Evolutionary conservation across 73 alveolate species (phyloP), one percentile per base, ranked within the genome.

Genomic region (Paramecium caudatum): DNA sequence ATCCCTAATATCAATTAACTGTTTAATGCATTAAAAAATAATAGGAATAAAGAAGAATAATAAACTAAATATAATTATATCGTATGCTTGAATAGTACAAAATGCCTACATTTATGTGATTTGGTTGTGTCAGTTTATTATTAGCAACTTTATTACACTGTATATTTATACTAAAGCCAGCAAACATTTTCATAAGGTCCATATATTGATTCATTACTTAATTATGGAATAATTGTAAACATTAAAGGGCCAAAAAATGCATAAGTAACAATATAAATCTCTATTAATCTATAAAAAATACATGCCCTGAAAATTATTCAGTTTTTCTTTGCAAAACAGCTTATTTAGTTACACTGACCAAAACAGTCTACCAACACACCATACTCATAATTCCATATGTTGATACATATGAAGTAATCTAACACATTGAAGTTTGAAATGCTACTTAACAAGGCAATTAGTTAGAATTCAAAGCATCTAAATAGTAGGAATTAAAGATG

Each of bases 161-260:
- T 50, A 55, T 27, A 55, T 37, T 65, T 33, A 9, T 65, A 65
- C 34, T 65, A 65, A 32, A 65, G 39, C 83, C 83, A 65, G 34
- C 83, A 65, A 10, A 65, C 83, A 65, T 65, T 15, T 25, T 36
- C 30, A 10, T 30, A 65, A 3, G 34, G 32, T 30, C 83, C 83
- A 33, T 65, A 65, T 33, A 65, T 65, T 10, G 48, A 65, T n/a
- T 65, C 49, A 65, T 65, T 36, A 13, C 1, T 19, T n/a, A 15
- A 3, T 2, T 62, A 25, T 9, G 5, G 5, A 9, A 13, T 17
- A 1, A 13, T 23, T 17, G 3, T 3, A 4, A 50, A 10, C 32
- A 50, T 23, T 65, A 8, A 30, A 12, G 49, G 49, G 6, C 15
- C 6, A 7, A 41, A 10, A 41, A 41, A 41, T 41, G 49, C 49